These are phyloP conservation scores for Fusarium keratoplasticum DNA, from an alignment of 2,329 filamentous ascomycete species.

Conservation along the genomic window DNA sequence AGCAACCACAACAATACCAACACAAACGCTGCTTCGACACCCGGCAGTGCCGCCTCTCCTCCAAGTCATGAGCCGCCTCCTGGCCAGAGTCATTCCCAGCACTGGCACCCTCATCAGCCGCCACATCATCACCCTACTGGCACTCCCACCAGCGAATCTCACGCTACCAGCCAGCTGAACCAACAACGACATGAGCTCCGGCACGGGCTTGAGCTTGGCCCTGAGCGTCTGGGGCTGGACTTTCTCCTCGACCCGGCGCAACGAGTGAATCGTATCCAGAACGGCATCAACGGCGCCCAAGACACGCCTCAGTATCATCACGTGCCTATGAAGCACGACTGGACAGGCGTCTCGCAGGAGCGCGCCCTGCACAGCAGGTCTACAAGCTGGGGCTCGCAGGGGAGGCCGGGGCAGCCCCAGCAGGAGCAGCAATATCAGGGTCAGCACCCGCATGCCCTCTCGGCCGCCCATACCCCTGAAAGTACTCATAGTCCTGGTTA, in stretches of 20 bases:
- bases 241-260: slow-evolving; percentile 76
- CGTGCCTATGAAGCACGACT: slow-evolving; percentile 64
- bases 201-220: slow-evolving; percentile 69
- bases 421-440: slow-evolving; percentile 35
- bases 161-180: slow-evolving; percentile 47
- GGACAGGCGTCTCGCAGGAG: slow-evolving; percentile 50
- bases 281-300: slow-evolving; percentile 60
- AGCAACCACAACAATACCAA: slow-evolving; percentile 36
- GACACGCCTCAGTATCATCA: slow-evolving; percentile 59
- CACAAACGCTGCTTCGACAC: slow-evolving; percentile 42
- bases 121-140: slow-evolving; percentile 19
- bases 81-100: slow-evolving; percentile 12
- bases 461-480: slow-evolving; percentile 36
- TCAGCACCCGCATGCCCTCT: slow-evolving; percentile 29
- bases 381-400: slow-evolving; percentile 41
- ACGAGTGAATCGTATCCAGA: slow-evolving; percentile 64
- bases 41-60: slow-evolving; percentile 41
- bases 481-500: slow-evolving; percentile 36
- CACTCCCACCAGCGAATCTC: slow-evolving; percentile 21
- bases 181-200: slow-evolving; percentile 63
- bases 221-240: slow-evolving; percentile 77
- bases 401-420: slow-evolving; percentile 22
- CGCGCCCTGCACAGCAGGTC: slow-evolving; percentile 39
- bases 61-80: slow-evolving; percentile 32
- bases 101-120: slow-evolving; percentile 34